Evolutionary conservation across 2,329 filamentous ascomycete genomes (phyloP), one percentile per base, ranked within the genome.

Genomic region (Aspergillus texensis): DNA sequence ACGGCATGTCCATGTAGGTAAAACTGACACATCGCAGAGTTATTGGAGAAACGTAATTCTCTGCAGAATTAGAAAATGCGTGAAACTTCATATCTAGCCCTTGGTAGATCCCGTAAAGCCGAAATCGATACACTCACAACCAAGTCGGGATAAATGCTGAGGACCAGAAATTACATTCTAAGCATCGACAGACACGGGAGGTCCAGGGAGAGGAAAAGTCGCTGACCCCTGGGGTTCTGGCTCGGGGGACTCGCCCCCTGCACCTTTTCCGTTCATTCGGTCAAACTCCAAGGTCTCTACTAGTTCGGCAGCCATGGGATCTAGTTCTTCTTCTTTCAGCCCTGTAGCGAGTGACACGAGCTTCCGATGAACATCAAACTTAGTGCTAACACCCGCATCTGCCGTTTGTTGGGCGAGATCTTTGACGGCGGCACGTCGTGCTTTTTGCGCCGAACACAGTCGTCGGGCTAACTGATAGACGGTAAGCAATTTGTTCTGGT

Each of bases 321-420:
- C 81, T 11, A 83, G 71, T 24, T 82, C 80, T 57, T 82, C 80
- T 66, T 82, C 81, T 62, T 79, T 80, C 24, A 83, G 70, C 0
- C 80, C 80, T 0, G 81, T 83, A 14, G 81, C 81, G 54, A 83
- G 74, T 56, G 80, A 75, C 19, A 83, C 80, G 6, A 83, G 73
- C 65, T 78, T 82, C 52, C 81, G 77, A 66, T 82, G 80, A 65
- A 81, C 80, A 58, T 81, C 80, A 24, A 82, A 76, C 60, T 79
- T 81, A 52, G 80, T 80, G 65, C 79, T 79, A 24, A 80, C 78
- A 16, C 80, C 80, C 1, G 80, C 79, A 65, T 82, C 80, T 8
- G 76, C 76, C 32, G 79, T 80, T 63, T 82, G 79, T 58, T 79
- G 78, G 30, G 77, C 73, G 24, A 82, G 73, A 43, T 81, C 78